Base-by-base conservation (phyloP, 768 basidiomycete genomes). In the Kwoniella newhampshirensis region DNA sequence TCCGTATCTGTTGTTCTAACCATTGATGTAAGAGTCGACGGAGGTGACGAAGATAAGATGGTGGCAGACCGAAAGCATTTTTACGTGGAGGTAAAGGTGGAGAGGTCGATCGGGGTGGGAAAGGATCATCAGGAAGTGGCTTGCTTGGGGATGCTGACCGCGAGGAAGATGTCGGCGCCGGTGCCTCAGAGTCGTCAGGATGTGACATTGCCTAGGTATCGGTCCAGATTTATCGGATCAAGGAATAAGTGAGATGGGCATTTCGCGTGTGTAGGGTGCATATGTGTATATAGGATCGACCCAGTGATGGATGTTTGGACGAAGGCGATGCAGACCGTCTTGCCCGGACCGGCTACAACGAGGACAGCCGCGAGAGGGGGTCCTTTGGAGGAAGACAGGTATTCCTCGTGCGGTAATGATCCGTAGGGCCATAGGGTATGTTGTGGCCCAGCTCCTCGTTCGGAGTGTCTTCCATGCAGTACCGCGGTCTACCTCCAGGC, bases 1-100 rank as follows among this genome's bases (percentile, higher is more conserved):
- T 18, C 8, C 37, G 39, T 20, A 45, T 17, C 41, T 72, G 70
- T 43, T 72, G 67, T 13, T 52, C 47, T 12, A 72, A 59, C 62
- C 65, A 72, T 58, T 72, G 70, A 41, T 52, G 67, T 3, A 68
- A 35, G 13, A 72, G 55, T 13, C 49, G 26, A 7, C 61, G 51
- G 8, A 72, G 55, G 48, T 72, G 70, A 7, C 17, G 17, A 35
- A 67, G 45, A 35, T 72, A 67, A 3, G 57, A 59, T 5, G 70
- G 67, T 2, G 70, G 70, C 4, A 72, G 61, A 25, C 70, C 67
- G 3, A 35, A 23, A 2, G 40, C 49, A 42, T 71, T 64, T 52
- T 68, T 67, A 2, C 64, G 53, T n/a, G 66, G 69, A 15, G 64
- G 64, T 13, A 63, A 48, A 18, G 67, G 67, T n/a, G 63, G 63